phyloP scores from a whole-genome alignment of 495 filamentous ascomycete genomes.

The Aspergillus ellipticus region DNA sequence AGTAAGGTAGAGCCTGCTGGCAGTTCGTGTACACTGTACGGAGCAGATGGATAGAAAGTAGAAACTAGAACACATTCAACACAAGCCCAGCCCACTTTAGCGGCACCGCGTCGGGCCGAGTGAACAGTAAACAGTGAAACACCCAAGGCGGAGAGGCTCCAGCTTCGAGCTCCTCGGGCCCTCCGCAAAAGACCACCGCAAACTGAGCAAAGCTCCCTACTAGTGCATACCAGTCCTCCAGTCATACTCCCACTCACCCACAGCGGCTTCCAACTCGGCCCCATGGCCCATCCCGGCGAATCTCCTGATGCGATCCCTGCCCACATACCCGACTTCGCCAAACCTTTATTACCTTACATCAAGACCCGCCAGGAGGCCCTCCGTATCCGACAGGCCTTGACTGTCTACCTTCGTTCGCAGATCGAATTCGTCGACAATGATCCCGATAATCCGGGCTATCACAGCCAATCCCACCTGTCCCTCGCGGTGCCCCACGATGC shows the following conservation, averaged over 20 bases:
- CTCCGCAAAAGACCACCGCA: neutral
- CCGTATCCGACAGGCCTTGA: conserved; percentile 44
- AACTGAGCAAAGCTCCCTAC: neutral
- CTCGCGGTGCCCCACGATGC: conserved; percentile 36
- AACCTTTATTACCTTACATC: conserved; percentile 45
- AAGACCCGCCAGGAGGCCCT: conserved; percentile 42
- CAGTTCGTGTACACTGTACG: too few species aligned
- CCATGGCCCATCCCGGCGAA: conserved; percentile 13
- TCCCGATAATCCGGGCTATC: conserved; percentile 17
- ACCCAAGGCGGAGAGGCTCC: neutral
- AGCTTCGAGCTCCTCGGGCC: neutral
- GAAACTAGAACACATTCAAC: too few species aligned
- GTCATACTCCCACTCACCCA: neutral
- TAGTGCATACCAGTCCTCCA: neutral
- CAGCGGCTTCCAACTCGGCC: neutral
- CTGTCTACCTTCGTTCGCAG: conserved; percentile 39
- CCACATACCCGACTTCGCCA: conserved; percentile 41
- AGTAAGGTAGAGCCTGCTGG: too few species aligned
- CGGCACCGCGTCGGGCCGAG: neutral
- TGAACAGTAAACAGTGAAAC: neutral
- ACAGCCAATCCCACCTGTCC: conserved; percentile 31
- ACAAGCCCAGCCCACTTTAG: neutral
- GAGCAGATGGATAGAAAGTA: too few species aligned
- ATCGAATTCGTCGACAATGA: conserved; percentile 34
- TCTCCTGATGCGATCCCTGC: conserved; percentile 8